phyloP scores from a whole-genome alignment of 352 stramenopile species.

The Phytophthora tubulina region DNA sequence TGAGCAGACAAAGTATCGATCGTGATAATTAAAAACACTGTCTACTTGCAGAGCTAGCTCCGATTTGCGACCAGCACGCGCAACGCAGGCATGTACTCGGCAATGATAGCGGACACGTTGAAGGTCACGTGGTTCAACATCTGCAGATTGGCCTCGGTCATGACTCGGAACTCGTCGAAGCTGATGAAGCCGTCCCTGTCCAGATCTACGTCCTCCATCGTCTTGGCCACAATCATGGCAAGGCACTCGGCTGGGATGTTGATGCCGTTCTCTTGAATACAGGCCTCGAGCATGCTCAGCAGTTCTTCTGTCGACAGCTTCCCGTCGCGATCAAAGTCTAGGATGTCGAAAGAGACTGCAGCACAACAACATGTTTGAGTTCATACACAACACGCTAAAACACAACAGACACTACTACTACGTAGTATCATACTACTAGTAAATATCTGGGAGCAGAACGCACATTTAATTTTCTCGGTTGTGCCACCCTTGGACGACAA shows the following conservation, averaged over 20 bases:
- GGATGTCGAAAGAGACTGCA: slow-evolving; percentile 80
- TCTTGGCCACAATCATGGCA: slow-evolving; percentile 75
- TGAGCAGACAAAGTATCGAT: slow-evolving; percentile 4
- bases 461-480: slow-evolving; percentile 81
- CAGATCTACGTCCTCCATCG: slow-evolving; percentile 71
- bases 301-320: slow-evolving; percentile 80
- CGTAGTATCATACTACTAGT: too few relatives aligned
- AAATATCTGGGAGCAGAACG: slow-evolving; percentile 12
- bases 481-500: slow-evolving; percentile 74
- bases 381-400: slow-evolving; percentile 1
- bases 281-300: slow-evolving; percentile 75
- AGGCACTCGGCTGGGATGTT: slow-evolving; percentile 75
- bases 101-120: slow-evolving; percentile 80
- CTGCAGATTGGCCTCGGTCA: slow-evolving; percentile 69
- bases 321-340: slow-evolving; percentile 79
- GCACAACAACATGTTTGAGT: slow-evolving; percentile 1
- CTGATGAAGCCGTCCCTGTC: slow-evolving; percentile 80
- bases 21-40: slow-evolving; percentile 1
- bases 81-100: slow-evolving; percentile 79
- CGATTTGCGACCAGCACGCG: slow-evolving; percentile 51
- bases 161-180: slow-evolving; percentile 75
- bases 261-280: slow-evolving; percentile 80
- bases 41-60: slow-evolving; percentile 7
- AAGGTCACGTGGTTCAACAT: slow-evolving; percentile 88
- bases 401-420: not conserved